Evolutionary conservation across 768 basidiomycete genomes (phyloP).

Genomic region (Lactarius indigo): DNA sequence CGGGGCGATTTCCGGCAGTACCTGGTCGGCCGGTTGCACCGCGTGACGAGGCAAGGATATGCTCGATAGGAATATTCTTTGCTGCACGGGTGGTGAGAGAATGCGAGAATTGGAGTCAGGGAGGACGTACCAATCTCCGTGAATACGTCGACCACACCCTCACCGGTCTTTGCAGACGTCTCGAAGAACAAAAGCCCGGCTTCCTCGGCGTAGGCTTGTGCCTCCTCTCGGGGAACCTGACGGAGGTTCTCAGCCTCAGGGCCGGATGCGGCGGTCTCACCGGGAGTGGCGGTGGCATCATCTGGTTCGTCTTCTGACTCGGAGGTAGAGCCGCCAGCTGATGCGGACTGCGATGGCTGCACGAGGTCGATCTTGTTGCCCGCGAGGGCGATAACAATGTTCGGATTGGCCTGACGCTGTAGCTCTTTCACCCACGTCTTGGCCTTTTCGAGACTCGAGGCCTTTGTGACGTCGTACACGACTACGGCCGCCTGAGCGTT

Average conservation of each 20-base stretch:
- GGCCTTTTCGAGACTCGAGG: conserved; percentile 93
- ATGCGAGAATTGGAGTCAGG: neutral
- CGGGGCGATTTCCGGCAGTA: conserved; percentile 48
- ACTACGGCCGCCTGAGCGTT: conserved; percentile 98
- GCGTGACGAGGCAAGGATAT: conserved; percentile 82
- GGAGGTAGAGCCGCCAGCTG: conserved; percentile 42
- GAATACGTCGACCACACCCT: conserved; percentile 94
- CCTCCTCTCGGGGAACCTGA: conserved; percentile 93
- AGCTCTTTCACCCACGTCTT: conserved; percentile 99
- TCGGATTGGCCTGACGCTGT: conserved; percentile 97
- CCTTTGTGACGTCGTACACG: conserved; percentile 97
- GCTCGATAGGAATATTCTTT: conserved; percentile 90
- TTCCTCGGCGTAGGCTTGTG: conserved; percentile 93
- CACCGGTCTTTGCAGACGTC: conserved; percentile 95
- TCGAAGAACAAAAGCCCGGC: conserved; percentile 95
- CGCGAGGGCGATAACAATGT: conserved; percentile 97
- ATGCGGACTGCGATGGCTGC: conserved; percentile 54
- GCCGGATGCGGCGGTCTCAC: conserved; percentile 51
- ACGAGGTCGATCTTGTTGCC: conserved; percentile 97
- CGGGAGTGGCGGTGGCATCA: conserved; percentile 87
- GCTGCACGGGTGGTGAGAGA: conserved; percentile 38
- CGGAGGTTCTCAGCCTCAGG: conserved; percentile 69
- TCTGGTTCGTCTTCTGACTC: conserved; percentile 89
- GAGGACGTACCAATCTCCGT: conserved; percentile 85
- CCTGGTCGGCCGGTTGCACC: conserved; percentile 62